Evolutionary conservation across 1,284 basidiomycete genomes (phyloP).

Genomic region (Malassezia furfur): DNA sequence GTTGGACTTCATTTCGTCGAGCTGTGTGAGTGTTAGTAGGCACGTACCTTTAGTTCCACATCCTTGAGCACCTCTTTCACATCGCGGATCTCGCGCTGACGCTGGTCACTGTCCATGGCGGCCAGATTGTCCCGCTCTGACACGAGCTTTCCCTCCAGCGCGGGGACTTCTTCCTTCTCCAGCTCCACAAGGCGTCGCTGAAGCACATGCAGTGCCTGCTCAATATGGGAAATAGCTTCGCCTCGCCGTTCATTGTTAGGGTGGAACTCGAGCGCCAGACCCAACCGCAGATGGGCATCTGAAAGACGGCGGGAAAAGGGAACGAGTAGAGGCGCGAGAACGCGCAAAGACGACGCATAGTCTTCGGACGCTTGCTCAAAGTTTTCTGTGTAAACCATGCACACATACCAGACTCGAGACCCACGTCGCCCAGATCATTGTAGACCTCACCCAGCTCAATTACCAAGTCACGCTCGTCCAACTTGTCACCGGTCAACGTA

Average conservation of each 20-base stretch:
- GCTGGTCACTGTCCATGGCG: constrained; percentile 19
- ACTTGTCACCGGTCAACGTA: constrained; percentile 28
- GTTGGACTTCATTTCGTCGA: constrained; percentile 33
- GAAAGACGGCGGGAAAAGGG: constrained; percentile 40
- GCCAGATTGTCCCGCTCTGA: constrained; percentile 19
- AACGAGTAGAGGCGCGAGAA: constrained; percentile 30
- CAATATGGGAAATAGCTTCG: constrained; percentile 28
- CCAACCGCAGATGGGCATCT: constrained; percentile 42
- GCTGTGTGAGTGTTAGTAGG: constrained; percentile 1
- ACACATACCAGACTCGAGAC: constrained; percentile 34
- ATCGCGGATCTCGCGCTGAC: constrained; percentile 30
- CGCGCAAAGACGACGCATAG: constrained; percentile 28
- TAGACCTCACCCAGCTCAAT: constrained; percentile 42
- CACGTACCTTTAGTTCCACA: constrained; percentile 29
- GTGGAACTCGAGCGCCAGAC: constrained; percentile 44
- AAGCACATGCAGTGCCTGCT: constrained; percentile 26
- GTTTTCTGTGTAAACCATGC: constrained; percentile 26
- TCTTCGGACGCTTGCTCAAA: constrained; percentile 42
- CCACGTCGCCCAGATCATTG: constrained; percentile 44
- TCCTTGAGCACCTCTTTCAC: constrained; percentile 36
- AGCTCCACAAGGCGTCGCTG: constrained; percentile 25
- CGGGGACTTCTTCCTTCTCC: constrained; percentile 8
- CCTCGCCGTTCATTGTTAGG: constrained; percentile 27
- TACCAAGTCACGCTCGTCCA: constrained; percentile 23
- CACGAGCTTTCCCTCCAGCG: background rate